Evolutionary conservation across 352 stramenopile genomes (phyloP), one percentile per base, ranked within the genome.

Genomic region (Phytophthora aleatoria): DNA sequence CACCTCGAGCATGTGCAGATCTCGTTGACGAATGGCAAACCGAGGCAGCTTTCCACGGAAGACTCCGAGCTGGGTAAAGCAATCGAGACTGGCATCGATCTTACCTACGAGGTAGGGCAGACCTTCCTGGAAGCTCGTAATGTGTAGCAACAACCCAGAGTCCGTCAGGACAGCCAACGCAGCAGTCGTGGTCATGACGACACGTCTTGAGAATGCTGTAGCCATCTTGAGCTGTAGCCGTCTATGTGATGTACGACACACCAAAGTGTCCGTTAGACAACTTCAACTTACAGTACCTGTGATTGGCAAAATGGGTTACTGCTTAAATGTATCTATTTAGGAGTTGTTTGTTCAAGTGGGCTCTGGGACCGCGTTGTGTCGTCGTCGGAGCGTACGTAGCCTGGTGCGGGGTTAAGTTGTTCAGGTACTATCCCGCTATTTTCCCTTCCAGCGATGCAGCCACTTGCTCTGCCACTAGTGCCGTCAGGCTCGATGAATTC

Each of bases 401-500:
- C 55, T 0, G 52, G 44, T 27, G 45, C 48, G 1, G 48, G 44
- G 10, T n/a, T 58, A n/a, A 39, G 33, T 28, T n/a, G 15, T 13
- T 69, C 58, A 38, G 20, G 7, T 28, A 45, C 13, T 6, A 33
- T 60, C 3, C 11, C 47, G 42, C 64, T 71, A 24, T 61, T 64
- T 50, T 33, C 63, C 38, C 64, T 64, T 5, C 53, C 28, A 3
- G 31, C 44, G 31, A 26, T 13, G 1, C 16, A 35, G 44, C 36
- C 33, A 48, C 42, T 48, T 30, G 48, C 27, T 8, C 35, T 57
- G 11, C 50, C 64, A 5, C 52, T 51, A 15, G 39, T 62, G 6
- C 64, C 58, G 15, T 75, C 68, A 1, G 77, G 63, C 31, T 92
- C 83, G 24, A 92, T 67, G 41, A 92, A 92, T 30, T 95, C 85